These are phyloP conservation scores for Nannizzia gypsea DNA, from an alignment of 2,329 filamentous ascomycete species.

Conservation along the genomic window DNA sequence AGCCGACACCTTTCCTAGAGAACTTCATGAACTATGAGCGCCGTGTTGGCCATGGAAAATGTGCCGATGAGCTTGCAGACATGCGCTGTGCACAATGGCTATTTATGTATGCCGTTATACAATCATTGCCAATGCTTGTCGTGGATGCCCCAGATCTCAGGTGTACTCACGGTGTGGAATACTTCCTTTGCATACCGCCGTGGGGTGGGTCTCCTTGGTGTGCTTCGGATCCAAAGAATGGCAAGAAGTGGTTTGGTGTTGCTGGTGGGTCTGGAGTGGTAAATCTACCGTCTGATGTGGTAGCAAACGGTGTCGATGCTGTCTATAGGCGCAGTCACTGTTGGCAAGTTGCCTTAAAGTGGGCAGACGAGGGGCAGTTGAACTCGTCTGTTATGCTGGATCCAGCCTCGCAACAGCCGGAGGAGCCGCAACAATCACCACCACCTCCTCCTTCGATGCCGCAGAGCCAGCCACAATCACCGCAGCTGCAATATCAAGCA, in stretches of 20 bases:
- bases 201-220: constrained; percentile 40
- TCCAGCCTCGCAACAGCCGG: not conserved
- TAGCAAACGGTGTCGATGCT: constrained; percentile 55
- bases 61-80: constrained; percentile 34
- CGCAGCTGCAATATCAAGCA: not conserved
- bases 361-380: constrained; percentile 38
- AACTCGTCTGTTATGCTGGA: constrained; percentile 23
- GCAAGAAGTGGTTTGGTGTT: constrained; percentile 39
- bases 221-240: constrained; percentile 33
- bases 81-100: constrained; percentile 42
- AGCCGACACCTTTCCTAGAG: constrained; percentile 37
- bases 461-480: not conserved
- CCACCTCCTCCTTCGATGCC: not conserved
- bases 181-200: constrained; percentile 40
- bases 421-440: not conserved
- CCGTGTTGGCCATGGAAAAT: constrained; percentile 33
- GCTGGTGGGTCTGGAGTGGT: constrained; percentile 54
- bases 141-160: constrained; percentile 38
- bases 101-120: constrained; percentile 40
- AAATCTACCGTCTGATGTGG: constrained; percentile 50
- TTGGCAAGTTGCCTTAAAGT: constrained; percentile 53
- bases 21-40: constrained; percentile 40
- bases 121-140: constrained; percentile 38
- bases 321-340: constrained; percentile 58
- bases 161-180: constrained; percentile 37